Percentiles rank a stretch among this genome's conserved stretches.
These are phyloP conservation scores for Syncephalastrum racemosum DNA, from an alignment of 371 early-diverging fungal genomes.

Conservation along the genomic window DNA sequence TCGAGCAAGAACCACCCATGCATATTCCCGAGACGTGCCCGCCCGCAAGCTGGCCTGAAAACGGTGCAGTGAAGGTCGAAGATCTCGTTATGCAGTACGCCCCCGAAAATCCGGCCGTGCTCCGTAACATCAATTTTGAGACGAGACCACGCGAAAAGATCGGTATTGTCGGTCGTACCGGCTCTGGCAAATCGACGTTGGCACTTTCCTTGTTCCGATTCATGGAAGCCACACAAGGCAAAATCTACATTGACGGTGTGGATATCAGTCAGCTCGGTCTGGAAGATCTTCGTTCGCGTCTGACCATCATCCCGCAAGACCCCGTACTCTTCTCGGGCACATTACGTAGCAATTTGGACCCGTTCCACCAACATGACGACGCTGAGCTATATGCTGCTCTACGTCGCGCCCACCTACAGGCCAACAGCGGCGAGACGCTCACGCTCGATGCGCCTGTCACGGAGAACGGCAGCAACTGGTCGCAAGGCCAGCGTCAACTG, in stretches of 20 bases:
- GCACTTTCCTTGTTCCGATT: slow-evolving; percentile 73
- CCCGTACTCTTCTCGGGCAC: slow-evolving; percentile 79
- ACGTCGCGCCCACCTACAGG: slow-evolving; percentile 60
- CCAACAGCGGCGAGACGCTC: slow-evolving; percentile 38
- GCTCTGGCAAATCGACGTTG: slow-evolving; percentile 59
- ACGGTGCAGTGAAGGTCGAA: slow-evolving; percentile 66
- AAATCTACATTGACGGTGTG: slow-evolving; percentile 69
- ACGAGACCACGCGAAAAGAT: slow-evolving; percentile 57
- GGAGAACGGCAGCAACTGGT: slow-evolving; percentile 80
- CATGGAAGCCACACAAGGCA: slow-evolving; percentile 63
- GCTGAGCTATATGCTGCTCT: slow-evolving; percentile 76
- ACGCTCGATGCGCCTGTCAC: slow-evolving; percentile 61
- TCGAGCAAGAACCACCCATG: slow-evolving; percentile 71
- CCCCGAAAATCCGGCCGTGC: slow-evolving; percentile 65
- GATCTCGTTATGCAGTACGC: slow-evolving; percentile 69
- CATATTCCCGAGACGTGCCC: slow-evolving; percentile 47
- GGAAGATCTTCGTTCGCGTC: slow-evolving; percentile 55
- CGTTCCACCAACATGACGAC: slow-evolving; percentile 68
- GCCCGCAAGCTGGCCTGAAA: slow-evolving; percentile 69
- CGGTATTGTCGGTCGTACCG: slow-evolving; percentile 61
- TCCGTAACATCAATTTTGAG: slow-evolving; percentile 66
- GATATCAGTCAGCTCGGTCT: slow-evolving; percentile 67
- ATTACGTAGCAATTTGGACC: slow-evolving; percentile 79
- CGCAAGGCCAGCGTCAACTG: slow-evolving; percentile 88
- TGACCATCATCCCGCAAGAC: slow-evolving; percentile 78